Evolutionary conservation across 169 alveolate genomes (phyloP).

Genomic region (Plasmodium yoelii): DNA sequence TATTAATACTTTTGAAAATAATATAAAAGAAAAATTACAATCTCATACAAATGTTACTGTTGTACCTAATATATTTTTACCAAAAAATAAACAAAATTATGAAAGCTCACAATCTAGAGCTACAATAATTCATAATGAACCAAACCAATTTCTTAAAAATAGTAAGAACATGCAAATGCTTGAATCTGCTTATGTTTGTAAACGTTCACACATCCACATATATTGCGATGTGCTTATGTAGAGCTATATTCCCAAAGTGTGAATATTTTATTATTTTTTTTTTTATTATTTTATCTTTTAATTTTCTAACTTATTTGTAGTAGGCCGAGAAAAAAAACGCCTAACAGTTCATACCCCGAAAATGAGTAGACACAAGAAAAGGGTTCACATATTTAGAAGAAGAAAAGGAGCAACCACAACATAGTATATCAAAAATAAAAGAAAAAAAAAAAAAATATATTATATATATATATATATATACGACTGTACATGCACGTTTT

Average conservation of each 20-base stretch:
- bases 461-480: too few relatives aligned
- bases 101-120: not conserved
- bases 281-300: not conserved
- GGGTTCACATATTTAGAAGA: not conserved
- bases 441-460: not conserved
- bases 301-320: not conserved
- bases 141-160: too few relatives aligned
- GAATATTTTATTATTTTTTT: not conserved
- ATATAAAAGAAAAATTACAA: not conserved
- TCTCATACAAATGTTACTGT: not conserved
- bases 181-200: too few relatives aligned
- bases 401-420: not conserved
- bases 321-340: not conserved
- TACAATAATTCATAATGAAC: not conserved
- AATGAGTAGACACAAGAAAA: not conserved
- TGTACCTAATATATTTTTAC: not conserved
- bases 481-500: too few relatives aligned
- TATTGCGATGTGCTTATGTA: too few relatives aligned
- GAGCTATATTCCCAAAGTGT: too few relatives aligned
- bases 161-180: too few relatives aligned
- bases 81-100: not conserved
- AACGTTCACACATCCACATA: too few relatives aligned
- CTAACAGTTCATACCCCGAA: not conserved
- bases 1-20: not conserved
- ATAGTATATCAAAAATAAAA: not conserved